Evolutionary conservation across 306 rosid species (phyloP).

Genomic region (Vigna hirtella): DNA sequence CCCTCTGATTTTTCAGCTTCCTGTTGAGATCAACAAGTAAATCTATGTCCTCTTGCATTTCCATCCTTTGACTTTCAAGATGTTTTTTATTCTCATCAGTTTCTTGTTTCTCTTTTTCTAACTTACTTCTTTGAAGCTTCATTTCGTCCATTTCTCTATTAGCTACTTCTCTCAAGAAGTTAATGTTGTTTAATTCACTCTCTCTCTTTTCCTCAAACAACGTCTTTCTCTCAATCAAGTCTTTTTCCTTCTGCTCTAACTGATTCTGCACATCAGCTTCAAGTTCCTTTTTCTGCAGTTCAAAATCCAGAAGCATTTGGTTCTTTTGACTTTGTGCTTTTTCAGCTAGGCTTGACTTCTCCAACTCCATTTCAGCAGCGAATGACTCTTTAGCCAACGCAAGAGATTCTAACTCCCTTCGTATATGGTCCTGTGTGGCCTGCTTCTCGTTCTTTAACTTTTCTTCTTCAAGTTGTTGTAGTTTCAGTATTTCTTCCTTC

Average conservation of each 20-base stretch:
- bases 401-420: slow-evolving; percentile 76
- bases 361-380: slow-evolving; percentile 75
- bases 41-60: slow-evolving; percentile 85
- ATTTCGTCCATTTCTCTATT: slow-evolving; percentile 90
- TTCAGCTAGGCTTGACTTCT: slow-evolving; percentile 72
- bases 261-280: slow-evolving; percentile 84
- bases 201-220: slow-evolving; percentile 80
- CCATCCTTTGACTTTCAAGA: slow-evolving; percentile 79
- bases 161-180: slow-evolving; percentile 80
- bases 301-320: slow-evolving; percentile 83
- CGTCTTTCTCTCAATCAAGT: slow-evolving; percentile 67
- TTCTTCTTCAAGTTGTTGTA: slow-evolving; percentile 75
- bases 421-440: slow-evolving; percentile 60
- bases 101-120: slow-evolving; percentile 81
- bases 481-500: slow-evolving; percentile 74
- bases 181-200: slow-evolving; percentile 69
- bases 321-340: slow-evolving; percentile 73
- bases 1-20: slow-evolving; percentile 77
- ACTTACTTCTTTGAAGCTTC: slow-evolving; percentile 71
- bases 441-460: slow-evolving; percentile 74
- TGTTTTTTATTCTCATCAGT: slow-evolving; percentile 68
- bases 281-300: slow-evolving; percentile 70
- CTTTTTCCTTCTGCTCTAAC: slow-evolving; percentile 81
- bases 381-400: slow-evolving; percentile 84
- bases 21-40: slow-evolving; percentile 76